These are phyloP conservation scores for Syzygium syzygioides DNA, from an alignment of 441 rosid species.

Conservation along the genomic window DNA sequence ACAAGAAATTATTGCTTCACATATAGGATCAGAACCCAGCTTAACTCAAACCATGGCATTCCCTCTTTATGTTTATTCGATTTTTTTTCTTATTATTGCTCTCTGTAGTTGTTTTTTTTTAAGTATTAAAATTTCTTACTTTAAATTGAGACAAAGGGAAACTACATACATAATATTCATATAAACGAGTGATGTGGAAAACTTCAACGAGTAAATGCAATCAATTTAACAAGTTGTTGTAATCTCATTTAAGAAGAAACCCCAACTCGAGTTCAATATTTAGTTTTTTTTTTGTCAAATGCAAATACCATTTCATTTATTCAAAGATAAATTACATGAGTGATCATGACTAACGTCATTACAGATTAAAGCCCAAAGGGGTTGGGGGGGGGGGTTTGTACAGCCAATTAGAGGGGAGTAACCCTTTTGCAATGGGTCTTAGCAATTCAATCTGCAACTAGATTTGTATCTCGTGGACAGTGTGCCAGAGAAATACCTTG, in stretches of 20 bases:
- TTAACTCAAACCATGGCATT: not conserved
- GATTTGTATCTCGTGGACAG: no score
- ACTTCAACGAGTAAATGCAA: not conserved
- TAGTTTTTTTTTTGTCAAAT: not conserved
- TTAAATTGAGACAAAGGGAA: not conserved
- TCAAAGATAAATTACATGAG: no score
- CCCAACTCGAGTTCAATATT: not conserved
- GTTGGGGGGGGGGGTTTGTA: no score
- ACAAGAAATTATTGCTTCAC: not conserved
- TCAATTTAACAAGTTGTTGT: not conserved
- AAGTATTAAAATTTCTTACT: not conserved
- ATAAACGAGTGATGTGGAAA: not conserved
- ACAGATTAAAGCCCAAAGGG: no score
- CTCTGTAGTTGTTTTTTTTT: not conserved
- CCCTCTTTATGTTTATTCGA: not conserved
- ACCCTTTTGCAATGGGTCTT: no score
- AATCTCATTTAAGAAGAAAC: not conserved
- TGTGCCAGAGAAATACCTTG: no score
- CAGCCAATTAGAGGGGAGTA: no score
- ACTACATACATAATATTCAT: not conserved
- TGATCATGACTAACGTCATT: no score
- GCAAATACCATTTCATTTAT: no score
- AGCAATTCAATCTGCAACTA: no score
- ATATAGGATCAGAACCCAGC: not conserved
- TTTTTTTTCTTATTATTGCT: not conserved